A percentile compares a stretch with the other conserved stretches of the same genome.
These are phyloP conservation scores for Raffaelea ambrosiae DNA, from an alignment of 2,329 filamentous ascomycete genomes.

Conservation along the genomic window DNA sequence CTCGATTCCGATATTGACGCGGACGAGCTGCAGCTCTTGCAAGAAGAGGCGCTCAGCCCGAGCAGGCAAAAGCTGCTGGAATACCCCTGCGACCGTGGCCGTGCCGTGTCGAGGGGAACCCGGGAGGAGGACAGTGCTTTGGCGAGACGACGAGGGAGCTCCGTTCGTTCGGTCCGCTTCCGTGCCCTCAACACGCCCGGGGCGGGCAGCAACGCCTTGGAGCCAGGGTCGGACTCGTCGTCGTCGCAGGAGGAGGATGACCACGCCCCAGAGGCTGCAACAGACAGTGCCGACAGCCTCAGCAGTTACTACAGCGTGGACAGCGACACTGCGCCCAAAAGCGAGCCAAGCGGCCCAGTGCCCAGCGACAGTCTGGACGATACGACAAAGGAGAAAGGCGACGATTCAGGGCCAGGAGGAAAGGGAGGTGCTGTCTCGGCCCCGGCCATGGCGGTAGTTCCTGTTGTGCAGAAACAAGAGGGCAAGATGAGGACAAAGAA, in stretches of 20 bases:
- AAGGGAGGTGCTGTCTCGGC: neutral
- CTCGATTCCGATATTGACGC: neutral
- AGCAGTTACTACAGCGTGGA: constrained; percentile 1
- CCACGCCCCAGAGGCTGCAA: constrained; percentile 6
- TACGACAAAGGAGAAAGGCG: neutral
- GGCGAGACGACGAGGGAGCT: no score
- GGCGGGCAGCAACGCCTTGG: no score
- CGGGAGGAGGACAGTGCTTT: neutral
- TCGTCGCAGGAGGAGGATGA: neutral
- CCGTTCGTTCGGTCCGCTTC: no score
- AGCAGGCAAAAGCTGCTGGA: neutral
- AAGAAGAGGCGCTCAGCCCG: no score
- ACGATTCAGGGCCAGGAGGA: neutral
- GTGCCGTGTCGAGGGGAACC: no score
- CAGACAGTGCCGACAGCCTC: neutral
- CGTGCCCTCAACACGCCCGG: no score
- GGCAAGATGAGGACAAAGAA: constrained; percentile 35
- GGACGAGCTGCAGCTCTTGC: constrained; percentile 31
- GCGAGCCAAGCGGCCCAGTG: constrained; percentile 1
- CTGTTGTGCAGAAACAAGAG: no score
- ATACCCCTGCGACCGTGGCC: neutral
- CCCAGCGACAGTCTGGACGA: neutral
- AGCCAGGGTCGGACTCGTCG: neutral
- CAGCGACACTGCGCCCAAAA: neutral
- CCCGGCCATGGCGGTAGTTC: neutral